Percentiles rank a stretch among this genome's conserved stretches.
Evolutionary conservation across 257 asterid species (phyloP).

Genomic region (Eustoma russellianum): DNA sequence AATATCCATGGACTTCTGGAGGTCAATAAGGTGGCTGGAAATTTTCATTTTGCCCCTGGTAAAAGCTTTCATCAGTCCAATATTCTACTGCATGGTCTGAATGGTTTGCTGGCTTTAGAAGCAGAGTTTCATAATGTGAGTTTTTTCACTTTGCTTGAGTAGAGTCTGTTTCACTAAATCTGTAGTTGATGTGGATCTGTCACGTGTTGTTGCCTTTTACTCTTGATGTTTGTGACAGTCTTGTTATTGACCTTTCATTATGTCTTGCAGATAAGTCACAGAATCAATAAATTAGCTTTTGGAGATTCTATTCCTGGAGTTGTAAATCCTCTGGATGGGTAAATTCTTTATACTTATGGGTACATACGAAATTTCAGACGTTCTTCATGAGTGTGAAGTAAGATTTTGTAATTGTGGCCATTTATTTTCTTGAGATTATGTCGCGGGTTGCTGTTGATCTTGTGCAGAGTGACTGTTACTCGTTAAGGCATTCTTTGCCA

Average conservation of each 20-base stretch:
- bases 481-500: too few relatives aligned
- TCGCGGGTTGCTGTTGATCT: too few relatives aligned
- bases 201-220: background rate
- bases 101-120: slow-evolving; percentile 59
- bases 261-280: slow-evolving; percentile 82
- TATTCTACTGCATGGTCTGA: slow-evolving; percentile 47
- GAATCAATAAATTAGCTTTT: slow-evolving; percentile 70
- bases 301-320: slow-evolving; percentile 89
- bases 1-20: slow-evolving; percentile 90
- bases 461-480: too few relatives aligned
- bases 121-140: slow-evolving; percentile 69
- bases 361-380: background rate
- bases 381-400: too few relatives aligned
- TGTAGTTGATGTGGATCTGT: too few relatives aligned
- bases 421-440: too few relatives aligned
- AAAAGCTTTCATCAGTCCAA: slow-evolving; percentile 70
- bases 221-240: slow-evolving; percentile 3
- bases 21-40: slow-evolving; percentile 98
- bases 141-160: background rate
- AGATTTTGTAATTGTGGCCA: too few relatives aligned
- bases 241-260: slow-evolving; percentile 8
- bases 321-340: slow-evolving; percentile 93
- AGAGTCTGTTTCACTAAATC: background rate
- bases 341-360: slow-evolving; percentile 20
- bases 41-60: slow-evolving; percentile 76